Conservation (phyloP, 1,284 basidiomycete genomes). For the Malassezia furfur region DNA sequence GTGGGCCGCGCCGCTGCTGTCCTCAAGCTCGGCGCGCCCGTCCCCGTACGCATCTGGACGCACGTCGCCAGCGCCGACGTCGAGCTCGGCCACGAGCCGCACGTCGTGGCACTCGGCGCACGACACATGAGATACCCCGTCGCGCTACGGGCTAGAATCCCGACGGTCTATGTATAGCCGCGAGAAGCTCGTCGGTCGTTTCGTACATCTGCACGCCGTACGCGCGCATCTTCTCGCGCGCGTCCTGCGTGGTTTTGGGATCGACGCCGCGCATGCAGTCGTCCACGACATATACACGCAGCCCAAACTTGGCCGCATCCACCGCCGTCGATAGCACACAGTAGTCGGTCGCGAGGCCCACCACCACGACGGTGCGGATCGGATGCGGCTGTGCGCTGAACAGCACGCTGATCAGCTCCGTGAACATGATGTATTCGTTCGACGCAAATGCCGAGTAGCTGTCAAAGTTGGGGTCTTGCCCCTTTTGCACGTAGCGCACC, state of each 20-base stretch:
- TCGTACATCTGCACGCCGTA: background rate
- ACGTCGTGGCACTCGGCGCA: no score
- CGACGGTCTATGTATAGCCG: conserved; percentile 1
- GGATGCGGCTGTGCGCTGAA: conserved; percentile 19
- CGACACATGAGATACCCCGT: no score
- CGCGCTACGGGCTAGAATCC: background rate
- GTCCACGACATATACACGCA: conserved; percentile 49
- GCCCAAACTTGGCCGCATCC: conserved; percentile 52
- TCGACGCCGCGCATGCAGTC: conserved; percentile 20
- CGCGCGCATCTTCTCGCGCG: conserved; percentile 1
- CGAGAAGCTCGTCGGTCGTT: background rate
- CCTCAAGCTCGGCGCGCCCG: no score
- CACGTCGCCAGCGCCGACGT: no score
- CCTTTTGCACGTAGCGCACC: conserved; percentile 20
- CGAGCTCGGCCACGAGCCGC: no score
- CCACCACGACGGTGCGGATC: conserved; percentile 54
- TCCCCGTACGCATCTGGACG: no score
- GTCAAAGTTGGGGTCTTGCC: conserved; percentile 51
- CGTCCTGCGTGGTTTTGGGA: background rate
- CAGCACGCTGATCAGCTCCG: conserved; percentile 13
- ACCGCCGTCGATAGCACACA: conserved; percentile 54
- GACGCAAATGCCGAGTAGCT: conserved; percentile 54
- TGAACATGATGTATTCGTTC: conserved; percentile 19
- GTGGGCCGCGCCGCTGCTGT: no score
- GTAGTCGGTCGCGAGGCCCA: conserved; percentile 59